phyloP scores from a whole-genome alignment of 2,329 filamentous ascomycete species.

The Onygenales sp. region DNA sequence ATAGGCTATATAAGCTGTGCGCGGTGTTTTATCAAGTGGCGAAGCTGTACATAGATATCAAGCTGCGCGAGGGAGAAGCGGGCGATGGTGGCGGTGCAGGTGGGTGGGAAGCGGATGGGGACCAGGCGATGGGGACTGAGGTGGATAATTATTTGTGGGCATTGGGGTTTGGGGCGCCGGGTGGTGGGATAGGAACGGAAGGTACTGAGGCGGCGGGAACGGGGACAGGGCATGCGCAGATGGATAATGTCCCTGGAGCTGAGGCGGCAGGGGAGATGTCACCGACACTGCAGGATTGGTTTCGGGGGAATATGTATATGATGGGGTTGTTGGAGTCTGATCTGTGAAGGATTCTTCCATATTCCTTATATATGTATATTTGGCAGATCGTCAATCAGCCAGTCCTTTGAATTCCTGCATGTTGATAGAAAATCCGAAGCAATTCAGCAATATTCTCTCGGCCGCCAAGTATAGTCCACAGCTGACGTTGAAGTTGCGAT shows the following conservation, averaged over 20 bases:
- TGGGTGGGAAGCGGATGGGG: not conserved
- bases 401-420: too few relatives aligned
- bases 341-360: constrained; percentile 9
- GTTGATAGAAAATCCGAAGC: too few relatives aligned
- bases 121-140: constrained; percentile 32
- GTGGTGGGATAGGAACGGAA: constrained; percentile 6
- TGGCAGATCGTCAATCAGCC: not conserved
- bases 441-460: too few relatives aligned
- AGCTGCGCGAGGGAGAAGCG: constrained; percentile 38
- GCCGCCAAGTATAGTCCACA: too few relatives aligned
- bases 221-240: not conserved
- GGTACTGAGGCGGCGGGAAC: not conserved
- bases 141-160: constrained; percentile 58
- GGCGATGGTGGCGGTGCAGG: not conserved
- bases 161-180: constrained; percentile 48
- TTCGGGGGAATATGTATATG: constrained; percentile 56
- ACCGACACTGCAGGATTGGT: constrained; percentile 54
- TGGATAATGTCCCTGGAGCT: constrained; percentile 2
- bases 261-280: constrained; percentile 14
- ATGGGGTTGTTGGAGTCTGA: constrained; percentile 57
- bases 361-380: not conserved
- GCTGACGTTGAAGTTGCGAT: too few relatives aligned
- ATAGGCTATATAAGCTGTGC: constrained; percentile 54
- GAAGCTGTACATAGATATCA: constrained; percentile 52
- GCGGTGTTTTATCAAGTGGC: constrained; percentile 54